These are phyloP conservation scores for Quercus ilex DNA, from an alignment of 306 rosid species.

Conservation along the genomic window DNA sequence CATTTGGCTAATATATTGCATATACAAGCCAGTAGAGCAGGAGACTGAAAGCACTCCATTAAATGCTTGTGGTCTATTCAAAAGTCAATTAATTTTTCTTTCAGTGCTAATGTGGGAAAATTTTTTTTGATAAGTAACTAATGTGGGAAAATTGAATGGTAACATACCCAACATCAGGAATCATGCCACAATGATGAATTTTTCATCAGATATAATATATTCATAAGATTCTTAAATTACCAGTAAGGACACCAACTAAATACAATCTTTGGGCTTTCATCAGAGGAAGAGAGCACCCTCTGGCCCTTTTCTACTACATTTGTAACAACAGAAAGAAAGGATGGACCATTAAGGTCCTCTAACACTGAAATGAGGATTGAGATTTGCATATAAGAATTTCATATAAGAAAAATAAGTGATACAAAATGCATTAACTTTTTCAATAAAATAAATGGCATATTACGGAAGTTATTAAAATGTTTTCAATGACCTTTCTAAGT, in stretches of 20 bases:
- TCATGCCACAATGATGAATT: not conserved
- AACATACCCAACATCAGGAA: not conserved
- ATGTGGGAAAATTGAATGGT: not conserved
- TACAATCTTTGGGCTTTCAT: not conserved
- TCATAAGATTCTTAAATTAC: not conserved
- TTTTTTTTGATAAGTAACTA: too few species aligned
- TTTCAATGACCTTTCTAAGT: too few species aligned
- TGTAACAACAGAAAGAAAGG: not conserved
- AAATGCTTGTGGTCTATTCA: not conserved
- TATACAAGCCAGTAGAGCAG: not conserved
- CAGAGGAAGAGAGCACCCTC: not conserved
- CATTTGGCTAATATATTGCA: not conserved
- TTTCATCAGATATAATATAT: not conserved
- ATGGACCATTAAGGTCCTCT: not conserved
- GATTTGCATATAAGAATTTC: not conserved
- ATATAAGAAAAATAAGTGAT: not conserved
- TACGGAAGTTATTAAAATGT: too few species aligned
- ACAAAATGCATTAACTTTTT: too few species aligned
- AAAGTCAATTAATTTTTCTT: not conserved
- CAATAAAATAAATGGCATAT: too few species aligned
- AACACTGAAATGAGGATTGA: not conserved
- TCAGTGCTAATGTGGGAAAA: too few species aligned
- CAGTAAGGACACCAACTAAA: not conserved
- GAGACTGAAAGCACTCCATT: not conserved
- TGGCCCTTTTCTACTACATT: not conserved